Percentiles rank a stretch among this genome's conserved stretches.
These are phyloP conservation scores for Cydonia oblonga DNA, from an alignment of 331 rosid genomes.

Conservation along the genomic window DNA sequence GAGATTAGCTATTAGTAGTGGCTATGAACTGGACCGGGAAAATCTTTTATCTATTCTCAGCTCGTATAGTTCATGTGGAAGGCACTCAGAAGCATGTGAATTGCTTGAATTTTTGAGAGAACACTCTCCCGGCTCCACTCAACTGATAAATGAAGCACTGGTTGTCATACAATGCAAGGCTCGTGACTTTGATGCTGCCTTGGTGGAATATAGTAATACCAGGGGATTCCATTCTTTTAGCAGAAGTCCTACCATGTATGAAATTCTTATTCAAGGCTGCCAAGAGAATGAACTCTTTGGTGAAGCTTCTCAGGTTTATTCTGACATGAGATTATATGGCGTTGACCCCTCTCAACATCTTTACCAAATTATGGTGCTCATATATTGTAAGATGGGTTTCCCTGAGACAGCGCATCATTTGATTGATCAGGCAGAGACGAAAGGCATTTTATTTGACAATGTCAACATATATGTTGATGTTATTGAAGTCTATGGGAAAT, in stretches of 20 bases:
- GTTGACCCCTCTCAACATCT: conserved; percentile 51
- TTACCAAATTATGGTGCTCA: conserved; percentile 50
- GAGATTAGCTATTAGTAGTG: conserved; percentile 57
- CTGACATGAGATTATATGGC: conserved; percentile 80
- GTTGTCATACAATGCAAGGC: conserved; percentile 77
- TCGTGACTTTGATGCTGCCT: conserved; percentile 55
- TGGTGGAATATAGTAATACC: conserved; percentile 51
- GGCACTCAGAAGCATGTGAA: conserved; percentile 78
- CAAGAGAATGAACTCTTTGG: conserved; percentile 52
- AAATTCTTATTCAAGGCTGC: conserved; percentile 64
- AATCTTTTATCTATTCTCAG: conserved; percentile 63
- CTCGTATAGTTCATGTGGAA: conserved; percentile 65
- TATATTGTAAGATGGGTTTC: conserved; percentile 55
- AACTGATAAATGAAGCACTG: conserved; percentile 65
- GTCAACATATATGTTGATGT: conserved; percentile 37
- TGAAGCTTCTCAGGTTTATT: conserved; percentile 65
- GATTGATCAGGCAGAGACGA: conserved; percentile 49
- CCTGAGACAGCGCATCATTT: conserved; percentile 88
- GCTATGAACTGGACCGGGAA: conserved; percentile 61
- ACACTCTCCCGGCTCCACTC: conserved; percentile 40
- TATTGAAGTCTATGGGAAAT: conserved; percentile 67
- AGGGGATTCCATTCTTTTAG: conserved; percentile 44
- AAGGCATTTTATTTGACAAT: conserved; percentile 30
- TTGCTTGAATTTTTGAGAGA: conserved; percentile 74
- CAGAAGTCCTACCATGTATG: conserved; percentile 53